These are phyloP conservation scores for Globisporangium nodosum DNA, from an alignment of 352 stramenopile genomes.

Conservation along the genomic window DNA sequence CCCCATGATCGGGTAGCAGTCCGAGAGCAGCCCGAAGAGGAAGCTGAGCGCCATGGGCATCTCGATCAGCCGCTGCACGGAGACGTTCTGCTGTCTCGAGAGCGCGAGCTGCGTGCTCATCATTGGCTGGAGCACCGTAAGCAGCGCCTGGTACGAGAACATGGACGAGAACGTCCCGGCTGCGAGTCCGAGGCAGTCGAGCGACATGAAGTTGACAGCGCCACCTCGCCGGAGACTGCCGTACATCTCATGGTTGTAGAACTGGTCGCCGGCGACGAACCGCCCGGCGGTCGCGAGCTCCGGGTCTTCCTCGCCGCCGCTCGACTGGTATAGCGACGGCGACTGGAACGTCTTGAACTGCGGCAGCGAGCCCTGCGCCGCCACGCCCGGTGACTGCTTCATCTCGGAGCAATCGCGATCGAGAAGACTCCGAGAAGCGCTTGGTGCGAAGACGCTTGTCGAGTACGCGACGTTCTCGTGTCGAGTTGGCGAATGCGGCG, in stretches of 20 bases:
- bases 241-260: slow-evolving; percentile 50
- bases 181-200: slow-evolving; percentile 26
- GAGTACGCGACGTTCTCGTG: background rate
- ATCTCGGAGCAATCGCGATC: background rate
- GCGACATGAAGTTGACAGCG: slow-evolving; percentile 32
- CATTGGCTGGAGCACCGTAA: slow-evolving; percentile 18
- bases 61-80: slow-evolving; percentile 28
- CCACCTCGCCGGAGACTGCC: slow-evolving; percentile 38
- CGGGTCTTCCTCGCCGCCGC: slow-evolving; percentile 1
- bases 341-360: slow-evolving; percentile 10
- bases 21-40: slow-evolving; percentile 82
- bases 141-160: slow-evolving; percentile 32
- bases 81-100: slow-evolving; percentile 12
- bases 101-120: slow-evolving; percentile 25
- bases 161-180: slow-evolving; percentile 37
- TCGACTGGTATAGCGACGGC: slow-evolving; percentile 5
- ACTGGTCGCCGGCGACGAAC: slow-evolving; percentile 16
- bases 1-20: slow-evolving; percentile 89
- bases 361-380: background rate
- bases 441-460: background rate
- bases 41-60: slow-evolving; percentile 84
- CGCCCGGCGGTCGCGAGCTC: background rate
- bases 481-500: background rate
- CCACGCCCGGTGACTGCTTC: background rate
- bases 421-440: no score